Evolutionary conservation across 1,139 yeast species (phyloP).

Genomic region (Saccharomyces pastorianus): DNA sequence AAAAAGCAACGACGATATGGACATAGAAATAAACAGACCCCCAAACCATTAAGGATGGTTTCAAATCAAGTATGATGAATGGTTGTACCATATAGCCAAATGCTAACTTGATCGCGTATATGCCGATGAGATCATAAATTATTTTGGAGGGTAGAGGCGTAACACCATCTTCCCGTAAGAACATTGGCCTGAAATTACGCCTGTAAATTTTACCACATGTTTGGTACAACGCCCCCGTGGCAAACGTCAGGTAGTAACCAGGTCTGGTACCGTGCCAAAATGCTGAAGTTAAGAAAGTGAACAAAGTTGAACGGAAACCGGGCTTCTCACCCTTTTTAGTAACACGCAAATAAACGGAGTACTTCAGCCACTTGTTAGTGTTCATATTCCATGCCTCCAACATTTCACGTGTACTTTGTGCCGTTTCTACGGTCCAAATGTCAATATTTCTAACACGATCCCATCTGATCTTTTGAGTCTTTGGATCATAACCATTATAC

Average conservation of each 20-base stretch:
- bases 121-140: conserved; percentile 60
- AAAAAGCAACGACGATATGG: conserved; percentile 45
- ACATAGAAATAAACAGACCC: conserved; percentile 60
- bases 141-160: conserved; percentile 50
- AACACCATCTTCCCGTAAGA: conserved; percentile 60
- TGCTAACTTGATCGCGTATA: conserved; percentile 64
- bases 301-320: conserved; percentile 75
- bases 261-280: conserved; percentile 98
- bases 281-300: conserved; percentile 86
- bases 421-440: conserved; percentile 69
- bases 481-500: conserved; percentile 72
- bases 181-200: conserved; percentile 77
- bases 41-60: conserved; percentile 65
- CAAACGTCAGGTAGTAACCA: conserved; percentile 85
- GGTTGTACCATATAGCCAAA: conserved; percentile 83
- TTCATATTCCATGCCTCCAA: conserved; percentile 96
- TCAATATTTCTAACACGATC: conserved; percentile 87
- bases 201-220: conserved; percentile 74
- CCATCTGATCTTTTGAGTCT: conserved; percentile 64
- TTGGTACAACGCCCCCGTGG: conserved; percentile 81
- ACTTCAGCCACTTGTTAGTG: conserved; percentile 92
- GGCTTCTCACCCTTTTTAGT: conserved; percentile 69
- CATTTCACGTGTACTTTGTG: conserved; percentile 80
- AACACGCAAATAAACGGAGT: conserved; percentile 78
- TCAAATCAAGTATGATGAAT: conserved; percentile 64